Evolutionary conservation across 1,284 basidiomycete species (phyloP), one percentile per base, ranked within the genome.

Genomic region (Microbotryum intermedium): DNA sequence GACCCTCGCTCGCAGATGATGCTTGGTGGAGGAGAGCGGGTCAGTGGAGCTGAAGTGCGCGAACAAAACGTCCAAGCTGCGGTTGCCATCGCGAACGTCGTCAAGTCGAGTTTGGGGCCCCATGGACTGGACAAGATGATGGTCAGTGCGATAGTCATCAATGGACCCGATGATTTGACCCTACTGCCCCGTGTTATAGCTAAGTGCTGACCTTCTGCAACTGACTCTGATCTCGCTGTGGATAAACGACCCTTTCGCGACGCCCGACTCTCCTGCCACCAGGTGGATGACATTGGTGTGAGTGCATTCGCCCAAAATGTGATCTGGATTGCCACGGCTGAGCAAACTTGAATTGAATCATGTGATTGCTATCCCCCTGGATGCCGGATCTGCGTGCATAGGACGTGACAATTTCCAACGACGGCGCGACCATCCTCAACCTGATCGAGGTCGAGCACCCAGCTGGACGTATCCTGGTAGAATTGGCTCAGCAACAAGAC

Each of bases 391-490:
- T 43, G 56, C 48, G 10, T 47, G 49, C 53, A 34, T 65, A 91
- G 88, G 95, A 99, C 81, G 93, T 99, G 49, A 98, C 94, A 45
- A 98, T 99, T 75, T 97, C 94, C 59, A 99, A 99, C 77, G 95
- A 98, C 78, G 95, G 95, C 54, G 95, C 95, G 26, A 98, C 95
- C 34, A 99, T 99, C 70, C 84, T 98, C 48, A 86, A 89, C 42
- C 81, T 98, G 25, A 76, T 75, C 39, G 62, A 69, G 48, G 54
- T 66, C 44, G 61, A 64, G 53, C 68, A 69, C 60, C 65, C 70
- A 21, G 67, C 70, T 72, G 78, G 90, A 39, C 85, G 90, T 64
- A 94, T 98, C 65, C 90, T 99, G 67, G 94, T 98, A 55, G 93
- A 97, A 76, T 85, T 99, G 49, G 93, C 95, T 1, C 92, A 97